Percentiles rank a stretch among this genome's conserved stretches.
These are phyloP conservation scores for Nemania sp. DNA, from an alignment of 2,329 filamentous ascomycete species.

Conservation along the genomic window DNA sequence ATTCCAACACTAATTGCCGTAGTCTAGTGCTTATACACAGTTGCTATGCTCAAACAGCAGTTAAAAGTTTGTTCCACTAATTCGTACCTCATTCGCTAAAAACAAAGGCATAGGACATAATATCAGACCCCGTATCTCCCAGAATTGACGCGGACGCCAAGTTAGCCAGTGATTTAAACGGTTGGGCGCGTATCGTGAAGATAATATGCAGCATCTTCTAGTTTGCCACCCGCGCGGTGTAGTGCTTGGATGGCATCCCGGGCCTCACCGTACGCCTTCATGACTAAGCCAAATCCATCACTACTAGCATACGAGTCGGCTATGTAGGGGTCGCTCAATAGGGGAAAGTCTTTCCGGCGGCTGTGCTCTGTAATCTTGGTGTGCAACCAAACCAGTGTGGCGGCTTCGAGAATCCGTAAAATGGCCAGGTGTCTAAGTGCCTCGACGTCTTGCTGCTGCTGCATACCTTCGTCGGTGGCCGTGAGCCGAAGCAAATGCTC, in stretches of 20 bases:
- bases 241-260: background rate
- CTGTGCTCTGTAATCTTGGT: background rate
- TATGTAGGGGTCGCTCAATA: background rate
- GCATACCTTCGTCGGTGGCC: background rate
- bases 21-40: no score
- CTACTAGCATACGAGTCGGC: background rate
- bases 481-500: constrained; percentile 13
- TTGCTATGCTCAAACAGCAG: no score
- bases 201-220: background rate
- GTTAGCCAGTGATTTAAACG: no score
- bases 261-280: background rate
- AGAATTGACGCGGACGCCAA: no score
- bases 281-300: constrained; percentile 1
- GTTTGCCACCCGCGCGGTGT: constrained; percentile 3
- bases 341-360: background rate
- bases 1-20: no score
- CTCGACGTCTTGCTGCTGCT: background rate
- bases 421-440: background rate
- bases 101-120: no score
- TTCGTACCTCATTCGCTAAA: no score
- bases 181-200: no score
- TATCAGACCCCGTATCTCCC: no score
- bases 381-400: background rate
- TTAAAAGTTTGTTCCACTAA: no score
- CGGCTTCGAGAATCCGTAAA: constrained; percentile 1